Percentiles rank a stretch among this genome's conserved stretches.
Evolutionary conservation across 2,329 filamentous ascomycete species (phyloP).

Genomic region (Neopestalotiopsis sp.): DNA sequence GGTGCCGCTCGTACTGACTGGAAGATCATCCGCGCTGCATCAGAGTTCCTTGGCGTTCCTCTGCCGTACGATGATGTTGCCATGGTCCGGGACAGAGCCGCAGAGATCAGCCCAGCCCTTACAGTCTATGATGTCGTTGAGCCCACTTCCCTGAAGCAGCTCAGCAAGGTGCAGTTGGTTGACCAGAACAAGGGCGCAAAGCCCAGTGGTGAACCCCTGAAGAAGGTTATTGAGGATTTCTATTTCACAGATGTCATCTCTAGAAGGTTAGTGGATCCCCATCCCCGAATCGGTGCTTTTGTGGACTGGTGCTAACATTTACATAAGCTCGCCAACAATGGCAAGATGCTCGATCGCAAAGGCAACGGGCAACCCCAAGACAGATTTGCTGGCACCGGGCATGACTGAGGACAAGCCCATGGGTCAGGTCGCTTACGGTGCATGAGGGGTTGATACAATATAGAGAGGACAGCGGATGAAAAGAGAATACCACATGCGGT

Average conservation of each 20-base stretch:
- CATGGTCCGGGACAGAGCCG: slow-evolving; percentile 88
- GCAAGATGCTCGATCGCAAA: slow-evolving; percentile 95
- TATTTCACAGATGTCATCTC: slow-evolving; percentile 98
- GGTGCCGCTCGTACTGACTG: slow-evolving; percentile 94
- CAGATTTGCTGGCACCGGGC: slow-evolving; percentile 79
- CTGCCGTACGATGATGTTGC: slow-evolving; percentile 94
- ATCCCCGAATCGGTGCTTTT: slow-evolving; percentile 24
- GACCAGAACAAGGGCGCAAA: slow-evolving; percentile 93
- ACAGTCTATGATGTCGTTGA: slow-evolving; percentile 91
- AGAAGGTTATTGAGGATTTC: slow-evolving; percentile 91
- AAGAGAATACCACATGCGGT: slow-evolving; percentile 19
- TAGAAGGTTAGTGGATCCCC: slow-evolving; percentile 71
- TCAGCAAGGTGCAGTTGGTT: slow-evolving; percentile 93
- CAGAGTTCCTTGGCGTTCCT: slow-evolving; percentile 86
- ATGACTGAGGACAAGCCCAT: slow-evolving; percentile 66
- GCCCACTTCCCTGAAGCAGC: slow-evolving; percentile 70
- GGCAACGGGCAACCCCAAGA: slow-evolving; percentile 77
- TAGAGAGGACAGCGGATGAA: slow-evolving; percentile 23
- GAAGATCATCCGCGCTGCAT: slow-evolving; percentile 96
- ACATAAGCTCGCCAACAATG: slow-evolving; percentile 91
- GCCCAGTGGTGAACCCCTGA: slow-evolving; percentile 73
- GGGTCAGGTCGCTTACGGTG: slow-evolving; percentile 65
- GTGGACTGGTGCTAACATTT: slow-evolving; percentile 12
- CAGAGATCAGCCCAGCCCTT: slow-evolving; percentile 89
- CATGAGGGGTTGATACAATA: slow-evolving; percentile 39